Percentiles rank a stretch among this genome's conserved stretches.
Evolutionary conservation across 2,329 filamentous ascomycete genomes (phyloP).

Genomic region (Daldinia eschscholtzii): DNA sequence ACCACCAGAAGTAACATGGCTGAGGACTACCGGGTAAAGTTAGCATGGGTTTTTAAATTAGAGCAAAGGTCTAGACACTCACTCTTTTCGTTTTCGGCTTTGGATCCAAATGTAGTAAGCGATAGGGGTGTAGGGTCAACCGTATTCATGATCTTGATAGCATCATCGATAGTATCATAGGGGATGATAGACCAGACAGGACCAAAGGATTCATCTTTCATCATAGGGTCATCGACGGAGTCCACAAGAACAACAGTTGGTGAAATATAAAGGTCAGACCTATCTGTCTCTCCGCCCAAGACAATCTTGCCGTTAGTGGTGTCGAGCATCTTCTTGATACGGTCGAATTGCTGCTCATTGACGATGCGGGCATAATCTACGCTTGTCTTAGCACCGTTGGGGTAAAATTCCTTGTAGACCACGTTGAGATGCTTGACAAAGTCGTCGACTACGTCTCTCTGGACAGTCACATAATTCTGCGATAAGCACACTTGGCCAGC

Average conservation of each 20-base stretch:
- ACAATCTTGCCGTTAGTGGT: conserved; percentile 85
- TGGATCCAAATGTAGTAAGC: conserved; percentile 86
- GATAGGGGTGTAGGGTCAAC: conserved; percentile 87
- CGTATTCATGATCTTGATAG: conserved; percentile 83
- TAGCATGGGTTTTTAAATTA: neutral
- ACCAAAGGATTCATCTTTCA: conserved; percentile 89
- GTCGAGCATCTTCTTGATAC: conserved; percentile 93
- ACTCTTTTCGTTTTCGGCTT: conserved; percentile 81
- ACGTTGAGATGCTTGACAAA: conserved; percentile 82
- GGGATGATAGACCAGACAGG: conserved; percentile 89
- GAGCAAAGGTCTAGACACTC: conserved; percentile 48
- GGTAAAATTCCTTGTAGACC: conserved; percentile 82
- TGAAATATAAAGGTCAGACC: conserved; percentile 84
- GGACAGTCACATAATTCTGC: conserved; percentile 91
- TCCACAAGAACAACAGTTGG: conserved; percentile 91
- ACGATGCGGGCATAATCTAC: conserved; percentile 84
- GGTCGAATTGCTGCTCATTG: conserved; percentile 81
- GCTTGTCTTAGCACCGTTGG: conserved; percentile 81
- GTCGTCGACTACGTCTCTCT: conserved; percentile 76
- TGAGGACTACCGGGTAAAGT: conserved; percentile 60
- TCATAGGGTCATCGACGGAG: conserved; percentile 79
- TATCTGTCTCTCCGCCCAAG: conserved; percentile 86
- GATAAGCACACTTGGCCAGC: conserved; percentile 92
- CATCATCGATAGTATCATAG: conserved; percentile 84
- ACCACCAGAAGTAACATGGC: conserved; percentile 74